A percentile compares a stretch with the other conserved stretches of the same genome.
Conservation (phyloP, 352 stramenopile genomes). For the Thalassiosira exigua region DNA sequence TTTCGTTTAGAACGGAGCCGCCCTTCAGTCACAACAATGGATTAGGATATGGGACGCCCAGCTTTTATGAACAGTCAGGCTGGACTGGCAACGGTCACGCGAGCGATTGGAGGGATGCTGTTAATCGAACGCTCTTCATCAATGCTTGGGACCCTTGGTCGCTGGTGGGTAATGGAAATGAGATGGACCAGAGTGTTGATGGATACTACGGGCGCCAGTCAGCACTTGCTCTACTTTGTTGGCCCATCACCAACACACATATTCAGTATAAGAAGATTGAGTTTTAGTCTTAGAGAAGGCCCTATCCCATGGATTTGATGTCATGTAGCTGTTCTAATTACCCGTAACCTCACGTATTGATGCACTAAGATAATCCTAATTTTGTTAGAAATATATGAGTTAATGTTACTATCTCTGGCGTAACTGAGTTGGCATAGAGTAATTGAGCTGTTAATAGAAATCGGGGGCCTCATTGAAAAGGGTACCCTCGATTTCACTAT, state of each 20-base stretch:
- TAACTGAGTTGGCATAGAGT: too few relatives aligned
- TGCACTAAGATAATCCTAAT: too few relatives aligned
- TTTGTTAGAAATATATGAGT: too few relatives aligned
- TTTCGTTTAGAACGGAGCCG: constrained; percentile 12
- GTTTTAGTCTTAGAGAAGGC: too few relatives aligned
- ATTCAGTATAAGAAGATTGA: constrained; percentile 23
- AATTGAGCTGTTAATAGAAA: too few relatives aligned
- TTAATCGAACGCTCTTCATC: constrained; percentile 26
- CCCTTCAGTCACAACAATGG: constrained; percentile 26
- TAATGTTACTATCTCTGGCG: too few relatives aligned
- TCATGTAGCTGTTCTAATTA: too few relatives aligned
- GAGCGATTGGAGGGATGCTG: constrained; percentile 13
- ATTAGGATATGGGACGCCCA: constrained; percentile 15
- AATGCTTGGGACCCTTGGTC: constrained; percentile 34
- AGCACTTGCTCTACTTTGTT: constrained; percentile 20
- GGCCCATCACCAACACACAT: constrained; percentile 25
- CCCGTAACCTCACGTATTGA: too few relatives aligned
- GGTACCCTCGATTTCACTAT: too few relatives aligned
- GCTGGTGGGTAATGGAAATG: constrained; percentile 30
- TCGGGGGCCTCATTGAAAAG: too few relatives aligned
- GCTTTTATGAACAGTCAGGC: constrained; percentile 24
- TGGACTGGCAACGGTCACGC: constrained; percentile 20
- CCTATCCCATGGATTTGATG: too few relatives aligned
- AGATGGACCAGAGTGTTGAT: constrained; percentile 23
- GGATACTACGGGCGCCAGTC: constrained; percentile 21